Percentiles rank a stretch among this genome's conserved stretches.
Evolutionary conservation across 2,329 filamentous ascomycete genomes (phyloP).

Genomic region (Whalleya microplaca): DNA sequence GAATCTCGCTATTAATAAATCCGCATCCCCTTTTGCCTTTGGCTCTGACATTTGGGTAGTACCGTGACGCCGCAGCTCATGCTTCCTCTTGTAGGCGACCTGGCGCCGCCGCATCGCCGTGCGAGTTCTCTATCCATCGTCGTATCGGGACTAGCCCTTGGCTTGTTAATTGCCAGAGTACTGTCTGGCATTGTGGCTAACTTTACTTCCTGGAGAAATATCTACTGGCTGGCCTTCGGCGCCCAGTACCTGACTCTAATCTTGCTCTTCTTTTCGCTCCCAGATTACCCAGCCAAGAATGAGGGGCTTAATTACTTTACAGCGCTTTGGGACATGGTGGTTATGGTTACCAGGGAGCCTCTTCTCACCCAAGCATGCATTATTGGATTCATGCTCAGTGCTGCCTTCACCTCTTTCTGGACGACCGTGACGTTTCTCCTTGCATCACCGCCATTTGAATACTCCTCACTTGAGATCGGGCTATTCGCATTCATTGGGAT

Average conservation of each 20-base stretch:
- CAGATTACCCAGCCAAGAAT: conserved; percentile 71
- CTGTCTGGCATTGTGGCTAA: conserved; percentile 70
- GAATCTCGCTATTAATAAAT: background rate
- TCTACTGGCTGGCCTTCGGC: conserved; percentile 70
- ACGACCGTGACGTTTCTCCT: conserved; percentile 81
- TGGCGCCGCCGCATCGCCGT: conserved; percentile 64
- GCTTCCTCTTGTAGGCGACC: conserved; percentile 72
- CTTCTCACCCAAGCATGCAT: conserved; percentile 65
- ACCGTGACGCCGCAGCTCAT: conserved; percentile 55
- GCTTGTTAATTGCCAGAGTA: conserved; percentile 68
- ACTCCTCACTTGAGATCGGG: conserved; percentile 69
- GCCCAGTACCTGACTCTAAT: conserved; percentile 66
- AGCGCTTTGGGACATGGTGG: conserved; percentile 61
- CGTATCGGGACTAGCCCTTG: conserved; percentile 66
- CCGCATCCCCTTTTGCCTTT: conserved; percentile 54
- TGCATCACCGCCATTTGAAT: conserved; percentile 69
- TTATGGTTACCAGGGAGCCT: conserved; percentile 61
- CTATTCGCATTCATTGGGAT: conserved; percentile 81
- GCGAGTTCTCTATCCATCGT: conserved; percentile 68
- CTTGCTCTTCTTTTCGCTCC: conserved; percentile 68
- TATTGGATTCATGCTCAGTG: conserved; percentile 43
- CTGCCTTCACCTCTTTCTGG: conserved; percentile 68
- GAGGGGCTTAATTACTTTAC: conserved; percentile 60
- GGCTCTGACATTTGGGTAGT: conserved; percentile 20
- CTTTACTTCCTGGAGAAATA: conserved; percentile 66